These are phyloP conservation scores for Candida ortonii DNA, from an alignment of 805 yeast species.

Conservation along the genomic window DNA sequence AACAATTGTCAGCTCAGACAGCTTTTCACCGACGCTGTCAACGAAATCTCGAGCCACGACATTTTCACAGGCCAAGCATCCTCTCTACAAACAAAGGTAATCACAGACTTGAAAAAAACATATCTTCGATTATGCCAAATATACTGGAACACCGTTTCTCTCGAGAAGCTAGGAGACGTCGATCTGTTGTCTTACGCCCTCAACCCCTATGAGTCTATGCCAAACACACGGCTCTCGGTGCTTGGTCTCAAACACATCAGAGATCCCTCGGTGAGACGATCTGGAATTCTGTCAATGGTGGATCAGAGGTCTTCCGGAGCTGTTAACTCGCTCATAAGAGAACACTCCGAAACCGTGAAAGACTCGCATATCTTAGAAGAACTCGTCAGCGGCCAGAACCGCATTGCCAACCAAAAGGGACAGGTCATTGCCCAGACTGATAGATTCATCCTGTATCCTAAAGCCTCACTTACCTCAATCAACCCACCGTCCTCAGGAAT, in stretches of 20 bases:
- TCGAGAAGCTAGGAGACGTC: slow-evolving; percentile 19
- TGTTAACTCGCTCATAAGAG: slow-evolving; percentile 22
- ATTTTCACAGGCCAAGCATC: slow-evolving; percentile 15
- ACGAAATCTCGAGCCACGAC: slow-evolving; percentile 34
- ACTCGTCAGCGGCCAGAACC: slow-evolving; percentile 1
- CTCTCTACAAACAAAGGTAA: slow-evolving; percentile 26
- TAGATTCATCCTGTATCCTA: slow-evolving; percentile 30
- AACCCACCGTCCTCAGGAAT: slow-evolving; percentile 6
- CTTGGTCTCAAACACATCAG: slow-evolving; percentile 37
- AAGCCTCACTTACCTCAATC: slow-evolving; percentile 34
- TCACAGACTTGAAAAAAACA: slow-evolving; percentile 34
- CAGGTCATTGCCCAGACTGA: slow-evolving; percentile 10
- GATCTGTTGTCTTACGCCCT: slow-evolving; percentile 24
- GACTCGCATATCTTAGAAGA: slow-evolving; percentile 8
- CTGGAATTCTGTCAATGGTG: slow-evolving; percentile 36
- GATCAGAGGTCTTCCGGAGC: slow-evolving; percentile 27
- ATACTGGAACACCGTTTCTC: slow-evolving; percentile 32
- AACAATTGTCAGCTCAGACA: slow-evolving; percentile 46
- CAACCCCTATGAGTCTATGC: slow-evolving; percentile 27
- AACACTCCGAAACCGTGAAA: slow-evolving; percentile 13
- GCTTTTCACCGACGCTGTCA: slow-evolving; percentile 40
- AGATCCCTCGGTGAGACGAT: slow-evolving; percentile 41
- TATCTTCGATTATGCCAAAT: slow-evolving; percentile 31
- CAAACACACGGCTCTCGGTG: slow-evolving; percentile 34
- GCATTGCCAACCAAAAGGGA: background rate